Evolutionary conservation across 2,329 filamentous ascomycete species (phyloP).

Genomic region (Aspergillus ruber): DNA sequence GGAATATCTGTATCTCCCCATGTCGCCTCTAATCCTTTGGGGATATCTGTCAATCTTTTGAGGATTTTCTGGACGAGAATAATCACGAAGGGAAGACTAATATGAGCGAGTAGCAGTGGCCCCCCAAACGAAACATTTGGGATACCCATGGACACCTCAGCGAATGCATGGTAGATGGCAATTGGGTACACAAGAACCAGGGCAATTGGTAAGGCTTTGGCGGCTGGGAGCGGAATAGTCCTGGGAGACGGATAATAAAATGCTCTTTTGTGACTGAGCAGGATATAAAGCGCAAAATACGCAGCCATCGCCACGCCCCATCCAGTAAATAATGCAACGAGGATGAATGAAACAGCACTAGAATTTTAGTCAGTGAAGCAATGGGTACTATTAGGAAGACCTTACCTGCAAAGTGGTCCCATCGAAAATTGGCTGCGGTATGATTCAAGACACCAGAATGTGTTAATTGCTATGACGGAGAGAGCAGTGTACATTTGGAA

Average conservation of each 20-base stretch:
- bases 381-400: background rate
- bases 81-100: constrained; percentile 1
- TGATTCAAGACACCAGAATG: constrained; percentile 5
- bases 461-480: background rate
- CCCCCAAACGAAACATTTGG: background rate
- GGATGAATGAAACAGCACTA: constrained; percentile 4
- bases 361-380: background rate
- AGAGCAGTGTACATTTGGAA: background rate
- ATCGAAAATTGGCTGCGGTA: constrained; percentile 1
- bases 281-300: constrained; percentile 7
- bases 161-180: background rate
- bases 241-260: constrained; percentile 9
- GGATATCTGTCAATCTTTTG: background rate
- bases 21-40: background rate
- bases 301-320: constrained; percentile 2
- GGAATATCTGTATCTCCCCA: constrained; percentile 3
- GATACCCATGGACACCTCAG: background rate
- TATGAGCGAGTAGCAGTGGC: background rate
- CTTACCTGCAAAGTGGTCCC: constrained; percentile 3
- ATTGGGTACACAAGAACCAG: constrained; percentile 3
- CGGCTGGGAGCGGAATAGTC: constrained; percentile 2
- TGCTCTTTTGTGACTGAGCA: background rate
- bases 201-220: constrained; percentile 1
- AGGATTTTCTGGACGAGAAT: background rate
- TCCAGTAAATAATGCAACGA: constrained; percentile 1